Evolutionary conservation across 345 rosid genomes (phyloP).

Genomic region (Draba incana): DNA sequence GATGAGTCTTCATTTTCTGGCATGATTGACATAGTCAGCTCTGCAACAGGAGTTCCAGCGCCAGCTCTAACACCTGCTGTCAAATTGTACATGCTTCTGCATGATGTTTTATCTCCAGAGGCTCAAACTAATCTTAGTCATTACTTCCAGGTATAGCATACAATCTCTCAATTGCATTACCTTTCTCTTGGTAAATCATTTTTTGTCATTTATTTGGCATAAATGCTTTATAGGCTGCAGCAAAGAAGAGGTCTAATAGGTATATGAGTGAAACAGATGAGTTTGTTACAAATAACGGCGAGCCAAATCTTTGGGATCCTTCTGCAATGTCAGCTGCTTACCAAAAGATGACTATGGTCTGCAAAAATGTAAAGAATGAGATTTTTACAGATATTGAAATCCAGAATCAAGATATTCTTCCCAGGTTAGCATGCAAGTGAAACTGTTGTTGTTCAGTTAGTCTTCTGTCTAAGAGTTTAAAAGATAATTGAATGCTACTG

Average conservation of each 20-base stretch:
- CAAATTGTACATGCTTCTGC: conserved; percentile 85
- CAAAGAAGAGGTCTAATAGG: conserved; percentile 85
- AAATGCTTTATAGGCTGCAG: conserved; percentile 62
- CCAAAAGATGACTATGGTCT: conserved; percentile 82
- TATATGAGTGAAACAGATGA: conserved; percentile 92
- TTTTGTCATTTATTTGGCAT: conserved; percentile 19
- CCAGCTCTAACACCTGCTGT: conserved; percentile 92
- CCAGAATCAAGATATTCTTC: conserved; percentile 85
- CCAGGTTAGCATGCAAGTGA: conserved; percentile 59
- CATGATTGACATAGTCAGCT: conserved; percentile 66
- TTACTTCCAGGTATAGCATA: conserved; percentile 80
- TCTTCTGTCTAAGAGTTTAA: conserved; percentile 3
- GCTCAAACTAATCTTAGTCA: conserved; percentile 82
- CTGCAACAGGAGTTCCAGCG: conserved; percentile 83
- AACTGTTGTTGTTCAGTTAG: neutral
- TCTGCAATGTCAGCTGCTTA: conserved; percentile 80
- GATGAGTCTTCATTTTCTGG: conserved; percentile 85
- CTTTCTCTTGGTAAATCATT: conserved; percentile 20
- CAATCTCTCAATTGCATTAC: conserved; percentile 1
- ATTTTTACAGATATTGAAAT: conserved; percentile 88
- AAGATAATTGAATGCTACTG: neutral
- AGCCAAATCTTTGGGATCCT: conserved; percentile 62
- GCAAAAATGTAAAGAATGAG: conserved; percentile 80
- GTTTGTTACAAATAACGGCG: conserved; percentile 62
- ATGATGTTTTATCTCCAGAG: conserved; percentile 91